Evolutionary conservation across 345 rosid genomes (phyloP).

Genomic region (Pugionium cornutum): DNA sequence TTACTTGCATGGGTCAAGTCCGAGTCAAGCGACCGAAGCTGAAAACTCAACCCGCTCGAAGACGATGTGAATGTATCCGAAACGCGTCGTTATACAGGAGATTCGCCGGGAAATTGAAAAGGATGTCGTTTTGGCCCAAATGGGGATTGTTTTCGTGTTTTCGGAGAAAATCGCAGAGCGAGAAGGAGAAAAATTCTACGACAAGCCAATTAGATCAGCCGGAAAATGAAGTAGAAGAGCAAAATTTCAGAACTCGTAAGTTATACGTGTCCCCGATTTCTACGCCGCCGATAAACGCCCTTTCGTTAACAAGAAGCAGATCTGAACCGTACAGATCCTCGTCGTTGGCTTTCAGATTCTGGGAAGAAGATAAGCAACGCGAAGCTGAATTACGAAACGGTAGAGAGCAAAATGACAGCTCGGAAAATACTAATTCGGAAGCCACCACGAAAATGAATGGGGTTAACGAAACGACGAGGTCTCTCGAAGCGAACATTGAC

Average conservation of each 20-base stretch:
- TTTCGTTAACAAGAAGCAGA: constrained; percentile 72
- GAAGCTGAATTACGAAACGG: constrained; percentile 38
- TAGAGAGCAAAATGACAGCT: constrained; percentile 32
- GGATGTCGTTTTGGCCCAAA: constrained; percentile 45
- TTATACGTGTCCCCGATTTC: constrained; percentile 40
- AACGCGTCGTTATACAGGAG: constrained; percentile 40
- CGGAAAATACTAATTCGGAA: constrained; percentile 32
- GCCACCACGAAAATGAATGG: constrained; percentile 1
- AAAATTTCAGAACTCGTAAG: constrained; percentile 29
- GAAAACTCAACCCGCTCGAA: constrained; percentile 32
- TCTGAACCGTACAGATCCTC: constrained; percentile 88
- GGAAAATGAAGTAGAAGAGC: constrained; percentile 39
- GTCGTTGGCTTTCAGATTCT: constrained; percentile 71
- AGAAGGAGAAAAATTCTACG: constrained; percentile 36
- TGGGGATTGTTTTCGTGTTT: constrained; percentile 40
- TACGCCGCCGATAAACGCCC: constrained; percentile 74
- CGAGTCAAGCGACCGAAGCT: constrained; percentile 66
- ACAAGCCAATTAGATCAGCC: constrained; percentile 39
- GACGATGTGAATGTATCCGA: constrained; percentile 53
- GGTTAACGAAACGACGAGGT: constrained; percentile 32
- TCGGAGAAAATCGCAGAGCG: constrained; percentile 35
- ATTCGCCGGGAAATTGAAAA: constrained; percentile 32
- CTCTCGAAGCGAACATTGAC: constrained; percentile 20
- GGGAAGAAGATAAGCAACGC: constrained; percentile 61
- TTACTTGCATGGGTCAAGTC: constrained; percentile 98